Evolutionary conservation across 306 rosid species (phyloP).

Genomic region (Cicer bijugum): DNA sequence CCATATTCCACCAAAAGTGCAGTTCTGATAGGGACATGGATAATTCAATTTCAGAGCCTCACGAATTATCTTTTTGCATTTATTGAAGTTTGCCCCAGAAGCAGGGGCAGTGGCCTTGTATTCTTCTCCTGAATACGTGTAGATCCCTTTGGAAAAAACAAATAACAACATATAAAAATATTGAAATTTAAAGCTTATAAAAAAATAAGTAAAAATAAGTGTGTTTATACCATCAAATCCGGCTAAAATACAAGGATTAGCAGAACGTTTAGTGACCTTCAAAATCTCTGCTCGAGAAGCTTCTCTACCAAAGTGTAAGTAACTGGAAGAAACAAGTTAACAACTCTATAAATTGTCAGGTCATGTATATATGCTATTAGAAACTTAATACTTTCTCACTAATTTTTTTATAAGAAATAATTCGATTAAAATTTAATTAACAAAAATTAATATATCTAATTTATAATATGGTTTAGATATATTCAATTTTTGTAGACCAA

Average conservation of each 20-base stretch:
- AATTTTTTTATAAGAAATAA: too few relatives aligned
- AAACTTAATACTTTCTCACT: not conserved
- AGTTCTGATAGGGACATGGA: constrained; percentile 61
- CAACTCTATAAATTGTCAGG: not conserved
- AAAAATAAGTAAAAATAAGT: not conserved
- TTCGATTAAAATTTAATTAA: too few relatives aligned
- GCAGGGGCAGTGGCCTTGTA: constrained; percentile 53
- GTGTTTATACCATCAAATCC: constrained; percentile 28
- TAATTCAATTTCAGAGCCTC: constrained; percentile 65
- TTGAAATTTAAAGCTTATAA: too few relatives aligned
- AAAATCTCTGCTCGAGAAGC: constrained; percentile 82
- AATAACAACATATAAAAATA: not conserved
- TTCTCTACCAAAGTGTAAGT: constrained; percentile 67
- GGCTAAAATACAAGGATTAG: constrained; percentile 57
- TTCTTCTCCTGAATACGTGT: constrained; percentile 56
- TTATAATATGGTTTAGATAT: too few relatives aligned
- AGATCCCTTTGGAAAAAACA: constrained; percentile 14
- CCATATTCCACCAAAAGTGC: constrained; percentile 88
- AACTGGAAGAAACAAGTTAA: constrained; percentile 30
- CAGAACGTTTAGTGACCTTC: constrained; percentile 53
- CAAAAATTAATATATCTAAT: too few relatives aligned
- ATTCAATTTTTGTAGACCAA: too few relatives aligned
- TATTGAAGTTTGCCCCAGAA: constrained; percentile 58
- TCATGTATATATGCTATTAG: not conserved
- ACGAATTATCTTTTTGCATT: constrained; percentile 57